Evolutionary conservation across 257 asterid genomes (phyloP).

Genomic region (Anisodus tanguticus): DNA sequence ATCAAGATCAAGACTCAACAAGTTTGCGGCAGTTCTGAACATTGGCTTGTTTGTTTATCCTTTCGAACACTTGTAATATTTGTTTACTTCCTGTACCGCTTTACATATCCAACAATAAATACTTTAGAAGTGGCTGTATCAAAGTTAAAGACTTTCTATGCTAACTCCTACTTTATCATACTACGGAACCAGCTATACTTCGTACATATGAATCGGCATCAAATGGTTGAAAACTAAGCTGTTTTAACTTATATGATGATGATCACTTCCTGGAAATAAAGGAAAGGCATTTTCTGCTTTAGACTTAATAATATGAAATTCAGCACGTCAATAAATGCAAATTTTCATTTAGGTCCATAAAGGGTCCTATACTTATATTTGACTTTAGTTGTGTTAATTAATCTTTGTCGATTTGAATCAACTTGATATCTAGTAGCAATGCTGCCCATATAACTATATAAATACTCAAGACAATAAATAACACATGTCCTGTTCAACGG

Average conservation of each 20-base stretch:
- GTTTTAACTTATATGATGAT: neutral
- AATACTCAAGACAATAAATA: neutral
- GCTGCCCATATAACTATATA: neutral
- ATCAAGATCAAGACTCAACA: too few species aligned
- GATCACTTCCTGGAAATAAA: neutral
- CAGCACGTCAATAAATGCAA: neutral
- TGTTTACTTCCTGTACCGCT: too few species aligned
- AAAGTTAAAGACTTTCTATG: neutral
- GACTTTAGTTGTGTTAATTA: neutral
- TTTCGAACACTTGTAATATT: too few species aligned
- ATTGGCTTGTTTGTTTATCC: too few species aligned
- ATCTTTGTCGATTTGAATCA: neutral
- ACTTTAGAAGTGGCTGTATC: conserved; percentile 8
- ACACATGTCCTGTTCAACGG: too few species aligned
- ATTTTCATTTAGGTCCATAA: neutral
- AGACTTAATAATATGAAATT: neutral
- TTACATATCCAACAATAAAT: too few species aligned
- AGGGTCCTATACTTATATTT: neutral
- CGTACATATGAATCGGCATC: neutral
- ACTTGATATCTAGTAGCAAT: neutral
- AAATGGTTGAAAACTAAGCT: neutral
- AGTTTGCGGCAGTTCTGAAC: too few species aligned
- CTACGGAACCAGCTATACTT: neutral
- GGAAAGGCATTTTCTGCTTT: neutral
- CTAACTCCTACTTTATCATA: neutral